Evolutionary conservation across 2,329 filamentous ascomycete species (phyloP), one percentile per base, ranked within the genome.

Genomic region (Canariomyces notabilis): DNA sequence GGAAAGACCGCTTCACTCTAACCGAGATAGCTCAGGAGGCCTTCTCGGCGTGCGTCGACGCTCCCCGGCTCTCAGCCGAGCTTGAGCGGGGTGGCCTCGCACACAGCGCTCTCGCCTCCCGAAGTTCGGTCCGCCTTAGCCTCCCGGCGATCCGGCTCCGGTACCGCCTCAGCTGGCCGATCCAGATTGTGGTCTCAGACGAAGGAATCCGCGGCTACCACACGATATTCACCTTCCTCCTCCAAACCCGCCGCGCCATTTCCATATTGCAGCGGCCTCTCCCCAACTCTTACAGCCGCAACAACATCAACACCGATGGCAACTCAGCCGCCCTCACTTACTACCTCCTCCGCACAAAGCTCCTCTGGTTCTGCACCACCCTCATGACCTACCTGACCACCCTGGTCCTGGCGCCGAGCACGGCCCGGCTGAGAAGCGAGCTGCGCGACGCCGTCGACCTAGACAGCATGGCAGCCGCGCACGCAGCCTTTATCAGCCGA

Each of bases 1-100:
- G 89, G 90, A 83, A 84, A 51, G 89, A 96, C 62, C 79, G 82
- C 16, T 95, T 91, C 59, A 75, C 85, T 1, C 70, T 96, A 21
- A 93, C 86, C 0, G 87, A 90, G 54, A 67, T 89, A 2, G 82
- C 85, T 1, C 85, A 89, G 48, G 82, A 83, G 46, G 81, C 85
- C 0, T 89, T 89, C 61, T 73, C 79, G 1, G 55, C 66, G 0
- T 67, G 69, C 2, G 64, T 87, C 1, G 79, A 89, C 44, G 56
- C 73, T 2, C 77, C 82, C 39, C 77, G 79, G 16, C 66, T 95
- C 7, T 74, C 79, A 2, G 76, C 87, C 18, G 74, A 71, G 15
- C 75, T 76, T 2, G 71, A 57, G 38, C 62, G 51, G 52, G 70
- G 61, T 46, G 66, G 59, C 46, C 9, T 57, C 14, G 48, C 44